Evolutionary conservation across 2,329 filamentous ascomycete genomes (phyloP), one percentile per base, ranked within the genome.

Genomic region (Alternaria metachromatica): DNA sequence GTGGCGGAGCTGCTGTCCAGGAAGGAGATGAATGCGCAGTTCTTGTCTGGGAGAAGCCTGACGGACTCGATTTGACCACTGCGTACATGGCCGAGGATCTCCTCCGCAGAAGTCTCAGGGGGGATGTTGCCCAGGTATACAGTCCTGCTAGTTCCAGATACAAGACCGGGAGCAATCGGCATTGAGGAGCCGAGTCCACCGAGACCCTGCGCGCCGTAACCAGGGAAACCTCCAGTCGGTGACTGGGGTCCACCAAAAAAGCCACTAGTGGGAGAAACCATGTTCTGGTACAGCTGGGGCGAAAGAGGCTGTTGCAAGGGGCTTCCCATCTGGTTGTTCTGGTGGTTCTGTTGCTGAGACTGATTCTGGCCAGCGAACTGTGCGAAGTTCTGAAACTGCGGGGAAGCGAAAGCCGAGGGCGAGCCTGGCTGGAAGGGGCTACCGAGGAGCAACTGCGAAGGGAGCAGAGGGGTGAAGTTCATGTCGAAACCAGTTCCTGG

Each of bases 61-160:
- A 99, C 96, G n/a, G 96, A 98, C 84, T 99, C 96, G 75, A 99
- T 98, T 80, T 98, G 96, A 23, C 96, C 96, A 81, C 96, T 98
- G 68, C 96, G 89, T 64, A 99, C 96, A 77, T 99, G 96, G 68
- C 94, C 92, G 60, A 99, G 85, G 68, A 99, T 97, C 83, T 99
- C 96, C 83, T 99, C 96, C 9, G 96, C 95, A 54, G 92, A 90
- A 8, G 96, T 99, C 83, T 99, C 96, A 25, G 94, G 92, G n/a
- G 96, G 96, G 63, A 99, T 98, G 81, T 99, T 99, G 68, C 96
- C 96, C 56, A 99, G 85, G 78, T 99, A 99, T 46, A 99, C 96
- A 5, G 96, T 99, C 72, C 96, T 89, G 86, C 95, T 98, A 10
- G 94, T 97, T 55, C 94, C 93, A 53, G 93, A 94, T 48, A 96